A percentile compares a stretch with the other conserved stretches of the same genome.
phyloP scores from a whole-genome alignment of 208 protist species.

The Leishmania arabica region DNA sequence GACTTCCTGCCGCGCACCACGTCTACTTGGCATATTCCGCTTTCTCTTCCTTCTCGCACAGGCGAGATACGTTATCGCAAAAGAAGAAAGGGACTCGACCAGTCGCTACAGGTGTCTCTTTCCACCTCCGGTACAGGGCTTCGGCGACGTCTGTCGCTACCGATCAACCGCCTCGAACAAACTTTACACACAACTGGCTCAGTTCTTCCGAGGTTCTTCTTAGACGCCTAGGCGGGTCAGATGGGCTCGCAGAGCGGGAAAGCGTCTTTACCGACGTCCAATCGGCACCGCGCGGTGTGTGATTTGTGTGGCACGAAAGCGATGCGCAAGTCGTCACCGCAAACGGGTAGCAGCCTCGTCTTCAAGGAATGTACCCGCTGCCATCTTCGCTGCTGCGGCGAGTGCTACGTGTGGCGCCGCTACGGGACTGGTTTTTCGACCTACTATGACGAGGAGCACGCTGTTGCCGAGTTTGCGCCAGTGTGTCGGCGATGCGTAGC shows the following conservation, averaged over 20 bases:
- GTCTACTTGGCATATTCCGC: neutral
- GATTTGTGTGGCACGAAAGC: slow-evolving; percentile 9
- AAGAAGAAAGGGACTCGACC: slow-evolving; percentile 2
- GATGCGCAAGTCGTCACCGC: neutral
- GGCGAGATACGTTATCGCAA: neutral
- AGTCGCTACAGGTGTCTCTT: neutral
- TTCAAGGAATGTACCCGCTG: slow-evolving; percentile 27
- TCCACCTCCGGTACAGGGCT: neutral
- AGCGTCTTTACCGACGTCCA: neutral
- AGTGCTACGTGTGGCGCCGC: slow-evolving; percentile 27
- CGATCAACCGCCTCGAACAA: neutral
- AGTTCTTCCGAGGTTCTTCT: neutral
- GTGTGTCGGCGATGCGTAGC: slow-evolving; percentile 36
- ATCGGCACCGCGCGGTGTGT: neutral
- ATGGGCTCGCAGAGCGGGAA: slow-evolving; percentile 30
- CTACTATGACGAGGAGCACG: slow-evolving; percentile 16
- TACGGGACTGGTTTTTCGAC: slow-evolving; percentile 21
- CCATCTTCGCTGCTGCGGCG: slow-evolving; percentile 22
- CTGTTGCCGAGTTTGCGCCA: slow-evolving; percentile 14
- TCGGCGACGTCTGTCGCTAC: neutral
- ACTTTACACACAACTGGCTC: neutral
- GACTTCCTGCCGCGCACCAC: neutral
- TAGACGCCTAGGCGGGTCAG: neutral
- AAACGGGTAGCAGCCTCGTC: neutral
- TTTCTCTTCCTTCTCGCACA: neutral